Evolutionary conservation across 2,329 filamentous ascomycete genomes (phyloP).

Genomic region (Xylaria multiplex): DNA sequence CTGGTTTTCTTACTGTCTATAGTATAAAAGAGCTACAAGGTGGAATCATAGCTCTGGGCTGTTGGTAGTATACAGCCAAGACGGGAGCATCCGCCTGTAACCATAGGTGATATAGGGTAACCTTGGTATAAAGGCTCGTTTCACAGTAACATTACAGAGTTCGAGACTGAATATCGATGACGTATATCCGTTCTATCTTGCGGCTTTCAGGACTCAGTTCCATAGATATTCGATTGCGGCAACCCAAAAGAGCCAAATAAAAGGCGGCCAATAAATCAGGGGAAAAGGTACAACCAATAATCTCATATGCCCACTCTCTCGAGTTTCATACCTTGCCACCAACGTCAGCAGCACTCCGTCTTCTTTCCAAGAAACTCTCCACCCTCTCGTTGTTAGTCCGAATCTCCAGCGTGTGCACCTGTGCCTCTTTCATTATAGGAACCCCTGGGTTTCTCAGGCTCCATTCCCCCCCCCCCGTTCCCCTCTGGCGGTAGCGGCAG

Average conservation of each 20-base stretch:
- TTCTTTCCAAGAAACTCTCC: background rate
- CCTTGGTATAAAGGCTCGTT: background rate
- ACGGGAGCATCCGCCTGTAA: too few relatives aligned
- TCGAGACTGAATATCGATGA: background rate
- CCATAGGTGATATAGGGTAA: background rate
- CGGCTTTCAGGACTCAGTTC: background rate
- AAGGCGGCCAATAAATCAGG: background rate
- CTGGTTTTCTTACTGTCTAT: too few relatives aligned
- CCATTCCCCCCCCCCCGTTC: background rate
- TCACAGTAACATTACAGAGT: background rate
- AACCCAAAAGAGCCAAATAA: background rate
- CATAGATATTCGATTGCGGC: background rate
- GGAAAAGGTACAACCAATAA: background rate
- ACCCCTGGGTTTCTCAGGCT: background rate
- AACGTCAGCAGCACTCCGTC: background rate
- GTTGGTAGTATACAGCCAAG: background rate
- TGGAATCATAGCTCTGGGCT: background rate
- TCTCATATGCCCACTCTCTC: background rate
- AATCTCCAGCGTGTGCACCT: background rate
- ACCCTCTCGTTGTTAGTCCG: background rate
- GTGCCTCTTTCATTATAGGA: background rate
- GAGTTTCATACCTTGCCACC: background rate
- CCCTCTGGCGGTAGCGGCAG: background rate
- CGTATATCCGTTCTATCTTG: background rate
- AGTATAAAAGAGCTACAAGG: background rate